phyloP scores from a whole-genome alignment of 192 early-diverging fungal species.

The Lobosporangium transversale region DNA sequence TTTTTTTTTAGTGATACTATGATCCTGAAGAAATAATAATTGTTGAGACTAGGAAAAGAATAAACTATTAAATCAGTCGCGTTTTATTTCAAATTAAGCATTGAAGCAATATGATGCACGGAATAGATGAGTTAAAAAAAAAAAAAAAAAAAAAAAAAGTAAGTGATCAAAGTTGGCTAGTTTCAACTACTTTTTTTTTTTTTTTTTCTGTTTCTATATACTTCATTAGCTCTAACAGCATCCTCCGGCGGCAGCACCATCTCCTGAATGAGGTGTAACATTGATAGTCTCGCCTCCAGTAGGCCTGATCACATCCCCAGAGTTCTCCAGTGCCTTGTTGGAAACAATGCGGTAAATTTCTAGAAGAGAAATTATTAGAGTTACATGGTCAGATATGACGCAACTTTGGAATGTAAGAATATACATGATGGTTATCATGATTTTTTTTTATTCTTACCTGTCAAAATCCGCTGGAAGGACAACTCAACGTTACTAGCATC shows the following conservation, averaged over 20 bases:
- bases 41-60: too few relatives aligned
- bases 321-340: slow-evolving; percentile 92
- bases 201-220: too few relatives aligned
- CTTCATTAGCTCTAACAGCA: slow-evolving; percentile 69
- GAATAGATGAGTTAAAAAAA: slow-evolving; percentile 1
- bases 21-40: too few relatives aligned
- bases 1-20: too few relatives aligned
- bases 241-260: slow-evolving; percentile 65
- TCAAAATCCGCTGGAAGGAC: slow-evolving; percentile 94
- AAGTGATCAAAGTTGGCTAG: neutral
- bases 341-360: slow-evolving; percentile 97
- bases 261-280: slow-evolving; percentile 68
- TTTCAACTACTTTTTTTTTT: too few relatives aligned
- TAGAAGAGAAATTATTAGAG: too few relatives aligned
- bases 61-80: too few relatives aligned
- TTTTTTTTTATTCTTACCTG: slow-evolving; percentile 77
- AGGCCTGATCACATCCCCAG: slow-evolving; percentile 73
- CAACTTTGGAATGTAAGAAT: neutral
- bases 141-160: neutral
- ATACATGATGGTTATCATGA: too few relatives aligned
- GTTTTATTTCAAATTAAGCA: too few relatives aligned
- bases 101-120: neutral
- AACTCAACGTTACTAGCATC: slow-evolving; percentile 97
- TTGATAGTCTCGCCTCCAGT: slow-evolving; percentile 77
- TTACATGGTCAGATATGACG: too few relatives aligned